These are phyloP conservation scores for Spraguea lophii DNA, from an alignment of 371 early-diverging fungal genomes.

Conservation along the genomic window DNA sequence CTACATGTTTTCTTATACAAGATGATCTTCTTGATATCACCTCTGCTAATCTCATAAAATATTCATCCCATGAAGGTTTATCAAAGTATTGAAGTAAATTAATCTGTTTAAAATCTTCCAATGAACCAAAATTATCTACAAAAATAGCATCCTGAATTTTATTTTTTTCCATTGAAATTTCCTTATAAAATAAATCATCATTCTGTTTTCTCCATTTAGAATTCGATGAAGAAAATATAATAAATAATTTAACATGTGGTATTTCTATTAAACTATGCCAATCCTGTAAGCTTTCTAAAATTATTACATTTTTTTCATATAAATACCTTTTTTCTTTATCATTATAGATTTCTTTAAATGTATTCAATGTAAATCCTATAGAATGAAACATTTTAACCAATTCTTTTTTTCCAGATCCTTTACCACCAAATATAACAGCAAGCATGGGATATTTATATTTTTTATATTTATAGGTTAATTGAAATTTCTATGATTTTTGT, in stretches of 20 bases:
- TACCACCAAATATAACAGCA: background rate
- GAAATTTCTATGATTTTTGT: too few relatives aligned
- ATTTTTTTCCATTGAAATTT: background rate
- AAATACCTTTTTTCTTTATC: too few relatives aligned
- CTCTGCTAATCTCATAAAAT: constrained; percentile 79
- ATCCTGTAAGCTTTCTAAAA: background rate
- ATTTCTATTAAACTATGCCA: constrained; percentile 3
- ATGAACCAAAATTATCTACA: background rate
- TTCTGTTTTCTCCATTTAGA: background rate
- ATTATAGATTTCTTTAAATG: background rate
- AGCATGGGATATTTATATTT: too few relatives aligned
- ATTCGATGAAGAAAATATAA: background rate
- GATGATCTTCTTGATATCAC: constrained; percentile 57
- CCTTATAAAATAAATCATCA: background rate
- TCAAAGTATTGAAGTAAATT: background rate
- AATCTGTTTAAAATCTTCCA: constrained; percentile 1
- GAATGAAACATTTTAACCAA: background rate
- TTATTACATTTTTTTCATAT: too few relatives aligned
- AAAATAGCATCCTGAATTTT: background rate
- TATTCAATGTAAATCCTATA: background rate
- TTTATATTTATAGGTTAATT: too few relatives aligned
- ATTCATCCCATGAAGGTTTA: constrained; percentile 62
- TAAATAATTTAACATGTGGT: constrained; percentile 3
- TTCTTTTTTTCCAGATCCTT: background rate
- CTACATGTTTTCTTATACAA: constrained; percentile 89